These are phyloP conservation scores for Brassica hybrid DNA, from an alignment of 441 rosid species.

Conservation along the genomic window DNA sequence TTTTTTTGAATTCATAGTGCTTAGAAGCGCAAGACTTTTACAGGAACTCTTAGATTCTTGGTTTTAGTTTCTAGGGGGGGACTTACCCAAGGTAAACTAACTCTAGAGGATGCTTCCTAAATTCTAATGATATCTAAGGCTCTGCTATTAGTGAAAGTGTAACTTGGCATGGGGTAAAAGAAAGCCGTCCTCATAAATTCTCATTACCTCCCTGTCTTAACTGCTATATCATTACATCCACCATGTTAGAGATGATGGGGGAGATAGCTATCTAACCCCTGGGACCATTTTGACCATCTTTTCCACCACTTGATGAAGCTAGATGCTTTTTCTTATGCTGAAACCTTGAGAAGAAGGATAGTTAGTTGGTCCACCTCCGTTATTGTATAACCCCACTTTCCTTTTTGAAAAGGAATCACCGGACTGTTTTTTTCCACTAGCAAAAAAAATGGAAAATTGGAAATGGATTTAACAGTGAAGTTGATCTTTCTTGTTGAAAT, in stretches of 20 bases:
- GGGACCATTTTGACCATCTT: conserved; percentile 45
- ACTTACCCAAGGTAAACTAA: conserved; percentile 4
- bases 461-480: conserved; percentile 7
- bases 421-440: conserved; percentile 5
- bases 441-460: not conserved
- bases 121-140: not conserved
- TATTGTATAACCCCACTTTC: conserved; percentile 38
- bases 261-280: conserved; percentile 30
- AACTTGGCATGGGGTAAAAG: conserved; percentile 22
- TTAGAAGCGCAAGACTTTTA: conserved; percentile 17
- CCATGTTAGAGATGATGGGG: conserved; percentile 39
- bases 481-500: conserved; percentile 14
- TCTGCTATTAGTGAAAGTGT: conserved; percentile 11
- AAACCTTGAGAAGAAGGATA: conserved; percentile 26
- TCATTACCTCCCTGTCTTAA: conserved; percentile 22
- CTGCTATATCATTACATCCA: conserved; percentile 31
- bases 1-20: conserved; percentile 16
- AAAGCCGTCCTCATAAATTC: conserved; percentile 29
- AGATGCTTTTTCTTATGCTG: conserved; percentile 26
- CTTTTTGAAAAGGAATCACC: conserved; percentile 3
- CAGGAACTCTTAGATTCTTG: conserved; percentile 7
- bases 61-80: conserved; percentile 15
- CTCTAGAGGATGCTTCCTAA: not conserved
- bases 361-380: conserved; percentile 25
- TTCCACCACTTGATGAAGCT: conserved; percentile 37